Base-by-base conservation (phyloP, 495 filamentous ascomycete species). In the Penicillium herquei region DNA sequence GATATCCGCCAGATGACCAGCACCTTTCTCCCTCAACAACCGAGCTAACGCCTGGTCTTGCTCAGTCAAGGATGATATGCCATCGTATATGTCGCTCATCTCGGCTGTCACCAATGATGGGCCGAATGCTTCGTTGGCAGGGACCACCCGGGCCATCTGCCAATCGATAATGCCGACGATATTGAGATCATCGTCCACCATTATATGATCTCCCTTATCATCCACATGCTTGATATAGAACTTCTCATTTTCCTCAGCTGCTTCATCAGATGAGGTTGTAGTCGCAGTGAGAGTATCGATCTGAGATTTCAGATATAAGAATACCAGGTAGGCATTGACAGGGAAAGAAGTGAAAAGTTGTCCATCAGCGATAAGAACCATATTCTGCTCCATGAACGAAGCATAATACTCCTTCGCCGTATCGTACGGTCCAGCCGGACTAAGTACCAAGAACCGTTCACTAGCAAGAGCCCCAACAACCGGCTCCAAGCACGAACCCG, bases 141-240 rank as follows among this genome's bases (percentile, higher is more conserved):
- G 59, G 5, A 63, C 67, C 12, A 65, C 64, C 8, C 54, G 43
- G 42, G 72, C 62, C 54, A 68, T 67, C 51, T 75, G 57, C 71
- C 72, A 77, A 47, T 77, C 66, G 30, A 75, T 75, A 39, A 77
- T 66, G 7, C 70, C 66, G 3, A 58, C 70, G 48, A 78, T 69
- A 48, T 79, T 72, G 41, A 60, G 65, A 3, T 71, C 59, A 6
- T 73, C 65, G 39, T 78, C 70, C 11, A 78, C 66, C 7, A 81
- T 52, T 16, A 78, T 53, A 53, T 76, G 72, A 41, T 75, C 67
- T 7, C 71, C 71, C 51, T 75, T 73, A 55, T 76, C 73, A 63
- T 76, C 76, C 30, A 61, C 48, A 46, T 78, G 68, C 54, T 73
- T 73, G 26, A 79, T 54, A 55, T 64, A 79, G 55, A 76, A 75